These are phyloP conservation scores for Saitozyma podzolica DNA, from an alignment of 768 basidiomycete genomes.

Conservation along the genomic window DNA sequence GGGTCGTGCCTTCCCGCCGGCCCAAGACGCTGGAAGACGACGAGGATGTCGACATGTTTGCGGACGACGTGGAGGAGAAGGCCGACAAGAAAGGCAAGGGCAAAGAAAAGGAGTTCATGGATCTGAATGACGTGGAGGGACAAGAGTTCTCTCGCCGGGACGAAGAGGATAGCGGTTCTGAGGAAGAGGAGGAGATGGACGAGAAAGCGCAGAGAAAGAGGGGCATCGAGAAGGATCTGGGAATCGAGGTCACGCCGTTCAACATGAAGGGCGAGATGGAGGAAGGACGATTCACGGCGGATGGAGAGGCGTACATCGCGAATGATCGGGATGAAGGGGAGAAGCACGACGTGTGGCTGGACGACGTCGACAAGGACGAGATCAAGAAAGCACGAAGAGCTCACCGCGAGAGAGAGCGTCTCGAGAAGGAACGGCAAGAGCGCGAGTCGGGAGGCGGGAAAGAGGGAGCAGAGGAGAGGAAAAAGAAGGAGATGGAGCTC, in stretches of 20 bases:
- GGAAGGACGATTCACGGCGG: slow-evolving; percentile 93
- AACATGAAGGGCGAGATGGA: slow-evolving; percentile 99
- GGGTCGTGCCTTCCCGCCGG: slow-evolving; percentile 81
- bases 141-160: slow-evolving; percentile 69
- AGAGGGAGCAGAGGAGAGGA: slow-evolving; percentile 18
- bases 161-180: slow-evolving; percentile 16
- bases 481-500: slow-evolving; percentile 36
- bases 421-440: slow-evolving; percentile 71
- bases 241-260: slow-evolving; percentile 88
- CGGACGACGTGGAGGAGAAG: slow-evolving; percentile 57
- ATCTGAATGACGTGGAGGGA: slow-evolving; percentile 93
- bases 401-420: slow-evolving; percentile 70
- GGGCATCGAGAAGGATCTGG: slow-evolving; percentile 63
- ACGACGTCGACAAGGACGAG: slow-evolving; percentile 74
- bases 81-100: slow-evolving; percentile 55
- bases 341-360: slow-evolving; percentile 94
- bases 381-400: slow-evolving; percentile 77
- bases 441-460: slow-evolving; percentile 60
- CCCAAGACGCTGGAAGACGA: slow-evolving; percentile 51
- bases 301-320: slow-evolving; percentile 71
- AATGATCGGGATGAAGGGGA: slow-evolving; percentile 85
- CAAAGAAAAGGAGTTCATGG: slow-evolving; percentile 71
- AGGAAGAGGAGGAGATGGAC: slow-evolving; percentile 64
- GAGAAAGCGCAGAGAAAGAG: slow-evolving; percentile 68
- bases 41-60: slow-evolving; percentile 77